Percentiles rank a stretch among this genome's conserved stretches.
These are phyloP conservation scores for Erythrophleum ivorense DNA, from an alignment of 331 rosid genomes.

Conservation along the genomic window DNA sequence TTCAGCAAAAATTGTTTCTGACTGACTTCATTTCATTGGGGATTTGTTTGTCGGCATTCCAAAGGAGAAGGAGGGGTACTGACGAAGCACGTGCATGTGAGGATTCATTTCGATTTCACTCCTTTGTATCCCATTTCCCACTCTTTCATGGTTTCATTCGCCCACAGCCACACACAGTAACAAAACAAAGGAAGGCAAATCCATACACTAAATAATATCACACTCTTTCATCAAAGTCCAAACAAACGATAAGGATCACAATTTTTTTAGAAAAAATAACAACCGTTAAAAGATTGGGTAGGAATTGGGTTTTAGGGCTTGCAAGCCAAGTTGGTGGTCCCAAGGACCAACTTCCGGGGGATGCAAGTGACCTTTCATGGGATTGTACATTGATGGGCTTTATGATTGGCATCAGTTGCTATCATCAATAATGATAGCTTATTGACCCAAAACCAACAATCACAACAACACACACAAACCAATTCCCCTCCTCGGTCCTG, in stretches of 20 bases:
- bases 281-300: not conserved
- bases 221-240: no score
- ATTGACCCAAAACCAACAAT: not conserved
- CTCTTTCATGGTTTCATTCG: no score
- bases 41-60: not conserved
- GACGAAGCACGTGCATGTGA: not conserved
- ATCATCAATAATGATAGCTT: not conserved
- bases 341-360: constrained; percentile 2
- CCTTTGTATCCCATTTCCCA: not conserved
- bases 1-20: not conserved
- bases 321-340: constrained; percentile 32
- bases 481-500: no score
- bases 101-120: not conserved
- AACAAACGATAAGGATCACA: not conserved
- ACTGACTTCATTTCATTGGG: not conserved
- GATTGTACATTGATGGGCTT: constrained; percentile 33
- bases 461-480: not conserved
- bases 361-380: constrained; percentile 9
- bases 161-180: no score
- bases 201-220: not conserved
- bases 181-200: not conserved
- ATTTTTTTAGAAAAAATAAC: no score
- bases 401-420: constrained; percentile 17
- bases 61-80: not conserved
- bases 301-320: not conserved